These are phyloP conservation scores for Tinospora cordifolia DNA, from an alignment of 164 flowering plant genomes.

Conservation along the genomic window DNA sequence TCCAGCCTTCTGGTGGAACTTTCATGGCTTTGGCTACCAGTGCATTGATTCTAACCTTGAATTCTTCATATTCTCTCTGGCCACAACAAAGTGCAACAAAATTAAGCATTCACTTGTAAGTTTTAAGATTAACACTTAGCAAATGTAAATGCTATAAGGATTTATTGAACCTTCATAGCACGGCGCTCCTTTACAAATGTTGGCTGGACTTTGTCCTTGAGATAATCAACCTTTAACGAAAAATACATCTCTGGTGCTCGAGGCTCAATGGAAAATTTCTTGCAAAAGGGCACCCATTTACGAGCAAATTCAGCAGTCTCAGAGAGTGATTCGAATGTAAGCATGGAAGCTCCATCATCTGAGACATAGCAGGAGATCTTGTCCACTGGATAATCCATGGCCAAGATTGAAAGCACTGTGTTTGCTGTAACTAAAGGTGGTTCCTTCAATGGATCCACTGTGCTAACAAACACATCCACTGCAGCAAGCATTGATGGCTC, in stretches of 20 bases:
- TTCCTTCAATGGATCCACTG: conserved; percentile 95
- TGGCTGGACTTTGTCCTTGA: conserved; percentile 94
- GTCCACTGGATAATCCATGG: conserved; percentile 91
- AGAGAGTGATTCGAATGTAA: conserved; percentile 77
- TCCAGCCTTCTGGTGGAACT: conserved; percentile 91
- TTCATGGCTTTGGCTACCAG: conserved; percentile 77
- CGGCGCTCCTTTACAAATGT: conserved; percentile 92
- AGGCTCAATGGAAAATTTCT: conserved; percentile 82
- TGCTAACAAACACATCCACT: conserved; percentile 83
- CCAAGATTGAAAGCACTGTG: conserved; percentile 80
- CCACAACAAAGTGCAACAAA: conserved; percentile 2
- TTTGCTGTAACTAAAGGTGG: conserved; percentile 92
- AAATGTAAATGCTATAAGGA: not conserved
- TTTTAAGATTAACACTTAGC: not conserved
- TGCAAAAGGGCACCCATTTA: conserved; percentile 97
- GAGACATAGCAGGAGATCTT: conserved; percentile 94
- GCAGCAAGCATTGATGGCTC: conserved; percentile 80
- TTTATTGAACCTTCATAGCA: conserved; percentile 72
- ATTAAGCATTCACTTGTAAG: not conserved
- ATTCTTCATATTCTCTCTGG: conserved; percentile 97
- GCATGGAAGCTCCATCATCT: conserved; percentile 97
- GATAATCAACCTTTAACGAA: conserved; percentile 73
- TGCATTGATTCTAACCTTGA: conserved; percentile 86
- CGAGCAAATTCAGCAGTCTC: conserved; percentile 93
- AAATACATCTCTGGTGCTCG: conserved; percentile 96